phyloP scores from a whole-genome alignment of 768 basidiomycete genomes.

The Boletus pseudo-olivaceus region DNA sequence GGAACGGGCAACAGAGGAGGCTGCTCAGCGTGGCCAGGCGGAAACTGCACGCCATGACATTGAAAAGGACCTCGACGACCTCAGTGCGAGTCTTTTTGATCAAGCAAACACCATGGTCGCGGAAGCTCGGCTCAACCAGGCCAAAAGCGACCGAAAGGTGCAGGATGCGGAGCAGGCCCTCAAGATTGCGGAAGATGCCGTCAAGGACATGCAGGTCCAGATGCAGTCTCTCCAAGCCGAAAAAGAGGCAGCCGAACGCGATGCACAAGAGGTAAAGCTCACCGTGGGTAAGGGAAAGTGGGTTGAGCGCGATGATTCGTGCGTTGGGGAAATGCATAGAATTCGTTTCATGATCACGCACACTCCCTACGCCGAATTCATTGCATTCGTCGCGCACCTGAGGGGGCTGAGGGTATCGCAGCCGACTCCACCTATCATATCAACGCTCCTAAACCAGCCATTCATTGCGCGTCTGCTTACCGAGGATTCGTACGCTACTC shows the following conservation, averaged over 20 bases:
- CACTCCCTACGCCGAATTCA: slow-evolving; percentile 76
- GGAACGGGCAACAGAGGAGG: slow-evolving; percentile 94
- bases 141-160: slow-evolving; percentile 70
- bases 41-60: slow-evolving; percentile 79
- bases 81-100: slow-evolving; percentile 84
- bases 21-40: slow-evolving; percentile 84
- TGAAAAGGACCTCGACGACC: slow-evolving; percentile 92
- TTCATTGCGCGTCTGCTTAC: slow-evolving; percentile 70
- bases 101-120: slow-evolving; percentile 99
- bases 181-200: slow-evolving; percentile 81
- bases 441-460: slow-evolving; percentile 71
- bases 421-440: slow-evolving; percentile 59
- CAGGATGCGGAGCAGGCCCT: slow-evolving; percentile 74
- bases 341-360: slow-evolving; percentile 62
- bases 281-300: slow-evolving; percentile 70
- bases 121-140: slow-evolving; percentile 69
- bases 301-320: slow-evolving; percentile 40
- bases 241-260: slow-evolving; percentile 58
- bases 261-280: slow-evolving; percentile 45
- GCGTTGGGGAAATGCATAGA: slow-evolving; percentile 27
- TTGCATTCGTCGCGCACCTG: slow-evolving; percentile 73
- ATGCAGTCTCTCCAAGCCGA: slow-evolving; percentile 73
- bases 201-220: slow-evolving; percentile 78
- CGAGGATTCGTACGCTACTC: slow-evolving; percentile 80
- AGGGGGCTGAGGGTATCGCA: slow-evolving; percentile 63